Conservation (phyloP, 2,329 filamentous ascomycete genomes). For the Nigrograna mackinnonii region DNA sequence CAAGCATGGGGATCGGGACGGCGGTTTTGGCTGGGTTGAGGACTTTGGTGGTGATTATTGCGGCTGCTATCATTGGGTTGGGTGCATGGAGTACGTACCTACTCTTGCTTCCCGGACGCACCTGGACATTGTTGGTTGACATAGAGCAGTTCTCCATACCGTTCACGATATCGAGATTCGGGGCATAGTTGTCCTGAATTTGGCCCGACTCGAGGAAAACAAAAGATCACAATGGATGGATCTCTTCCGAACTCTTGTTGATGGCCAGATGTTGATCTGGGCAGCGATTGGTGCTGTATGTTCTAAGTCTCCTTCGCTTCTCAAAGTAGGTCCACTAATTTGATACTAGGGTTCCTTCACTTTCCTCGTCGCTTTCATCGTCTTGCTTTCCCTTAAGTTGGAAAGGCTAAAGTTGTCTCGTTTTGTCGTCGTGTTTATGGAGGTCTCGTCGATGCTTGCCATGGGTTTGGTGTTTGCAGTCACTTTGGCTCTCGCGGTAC, state of each 20-base stretch:
- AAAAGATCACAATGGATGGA: slow-evolving; percentile 18
- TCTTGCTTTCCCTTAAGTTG: slow-evolving; percentile 19
- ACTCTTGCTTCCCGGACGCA: not conserved
- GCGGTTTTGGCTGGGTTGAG: slow-evolving; percentile 20
- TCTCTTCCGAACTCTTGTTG: slow-evolving; percentile 18
- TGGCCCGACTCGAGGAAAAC: slow-evolving; percentile 7
- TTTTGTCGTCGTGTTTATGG: slow-evolving; percentile 21
- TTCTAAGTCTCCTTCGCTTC: not conserved
- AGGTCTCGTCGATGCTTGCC: slow-evolving; percentile 23
- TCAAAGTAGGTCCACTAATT: not conserved
- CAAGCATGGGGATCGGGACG: slow-evolving; percentile 19
- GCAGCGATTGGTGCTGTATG: slow-evolving; percentile 28
- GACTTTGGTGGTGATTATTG: slow-evolving; percentile 22
- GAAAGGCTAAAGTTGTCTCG: slow-evolving; percentile 19
- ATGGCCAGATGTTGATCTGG: slow-evolving; percentile 22
- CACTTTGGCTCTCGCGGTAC: slow-evolving; percentile 22
- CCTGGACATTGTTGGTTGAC: slow-evolving; percentile 5
- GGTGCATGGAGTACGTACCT: slow-evolving; percentile 26
- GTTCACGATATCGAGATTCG: slow-evolving; percentile 25
- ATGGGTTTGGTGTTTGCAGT: slow-evolving; percentile 24
- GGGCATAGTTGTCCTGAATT: slow-evolving; percentile 17
- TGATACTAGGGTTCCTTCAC: slow-evolving; percentile 20
- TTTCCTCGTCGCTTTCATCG: slow-evolving; percentile 16
- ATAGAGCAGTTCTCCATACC: slow-evolving; percentile 16
- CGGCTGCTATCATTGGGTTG: slow-evolving; percentile 22